phyloP scores from a whole-genome alignment of 2,329 filamentous ascomycete genomes.

The Calonectria pseudoturangicola region DNA sequence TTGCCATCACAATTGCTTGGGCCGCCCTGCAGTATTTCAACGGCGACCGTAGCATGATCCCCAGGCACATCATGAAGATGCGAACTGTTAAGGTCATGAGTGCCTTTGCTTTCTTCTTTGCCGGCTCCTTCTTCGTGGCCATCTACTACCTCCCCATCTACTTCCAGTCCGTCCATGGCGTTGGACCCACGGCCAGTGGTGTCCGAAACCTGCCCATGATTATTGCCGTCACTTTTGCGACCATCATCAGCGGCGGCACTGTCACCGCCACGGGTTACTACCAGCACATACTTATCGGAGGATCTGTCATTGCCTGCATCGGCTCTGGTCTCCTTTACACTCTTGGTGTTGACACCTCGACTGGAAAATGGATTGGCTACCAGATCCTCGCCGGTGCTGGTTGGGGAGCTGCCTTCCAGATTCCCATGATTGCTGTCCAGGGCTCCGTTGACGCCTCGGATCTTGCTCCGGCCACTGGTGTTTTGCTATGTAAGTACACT shows the following conservation, averaged over 20 bases:
- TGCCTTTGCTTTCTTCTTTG: conserved; percentile 64
- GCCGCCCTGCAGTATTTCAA: conserved; percentile 62
- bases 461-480: conserved; percentile 67
- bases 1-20: conserved; percentile 60
- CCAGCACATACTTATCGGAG: conserved; percentile 67
- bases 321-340: conserved; percentile 66
- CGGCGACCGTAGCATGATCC: conserved; percentile 67
- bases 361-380: conserved; percentile 71
- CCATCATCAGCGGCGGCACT: conserved; percentile 61
- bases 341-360: conserved; percentile 61
- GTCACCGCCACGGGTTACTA: conserved; percentile 65
- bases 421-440: conserved; percentile 71
- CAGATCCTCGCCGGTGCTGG: conserved; percentile 71
- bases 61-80: conserved; percentile 61
- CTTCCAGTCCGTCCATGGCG: conserved; percentile 65
- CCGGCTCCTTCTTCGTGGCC: conserved; percentile 65
- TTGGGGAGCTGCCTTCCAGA: conserved; percentile 66
- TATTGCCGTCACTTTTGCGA: conserved; percentile 65
- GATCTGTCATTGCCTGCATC: conserved; percentile 64
- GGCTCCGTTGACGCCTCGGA: conserved; percentile 63
- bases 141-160: conserved; percentile 70
- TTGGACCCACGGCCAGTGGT: conserved; percentile 62
- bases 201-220: conserved; percentile 68
- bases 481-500: conserved; percentile 64
- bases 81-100: conserved; percentile 62